Percentiles rank a stretch among this genome's conserved stretches.
Evolutionary conservation across 352 stramenopile genomes (phyloP).

Genomic region (Pythium brassicae): DNA sequence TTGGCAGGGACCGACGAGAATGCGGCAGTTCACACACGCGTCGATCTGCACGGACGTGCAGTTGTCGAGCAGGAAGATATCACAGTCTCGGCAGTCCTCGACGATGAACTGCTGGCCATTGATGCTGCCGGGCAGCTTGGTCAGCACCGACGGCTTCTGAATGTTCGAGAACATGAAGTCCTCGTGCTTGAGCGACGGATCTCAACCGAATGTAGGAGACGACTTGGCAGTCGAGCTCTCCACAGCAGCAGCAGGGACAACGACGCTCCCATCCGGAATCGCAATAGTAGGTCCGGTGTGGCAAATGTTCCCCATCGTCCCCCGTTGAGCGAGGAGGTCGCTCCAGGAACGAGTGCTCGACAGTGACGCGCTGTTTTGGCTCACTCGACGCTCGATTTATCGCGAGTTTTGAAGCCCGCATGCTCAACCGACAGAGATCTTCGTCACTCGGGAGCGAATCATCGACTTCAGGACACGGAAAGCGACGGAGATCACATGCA

Average conservation of each 20-base stretch:
- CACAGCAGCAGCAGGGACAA: not conserved
- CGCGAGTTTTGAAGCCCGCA: no score
- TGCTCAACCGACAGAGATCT: no score
- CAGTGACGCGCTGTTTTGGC: no score
- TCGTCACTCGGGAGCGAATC: no score
- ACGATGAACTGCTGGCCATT: conserved; percentile 81
- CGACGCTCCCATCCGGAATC: not conserved
- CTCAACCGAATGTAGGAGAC: conserved; percentile 45
- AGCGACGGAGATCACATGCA: no score
- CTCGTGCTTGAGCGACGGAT: conserved; percentile 61
- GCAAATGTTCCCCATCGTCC: conserved; percentile 58
- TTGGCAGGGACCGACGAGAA: conserved; percentile 64
- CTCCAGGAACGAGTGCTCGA: no score
- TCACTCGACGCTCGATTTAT: no score
- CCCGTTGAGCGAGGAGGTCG: not conserved
- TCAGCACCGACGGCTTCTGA: conserved; percentile 30
- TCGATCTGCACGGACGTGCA: conserved; percentile 79
- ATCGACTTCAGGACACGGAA: no score
- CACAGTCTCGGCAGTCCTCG: conserved; percentile 63
- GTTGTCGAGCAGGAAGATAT: conserved; percentile 76
- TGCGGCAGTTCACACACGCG: conserved; percentile 60
- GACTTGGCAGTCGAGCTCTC: conserved; percentile 4
- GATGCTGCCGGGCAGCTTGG: conserved; percentile 56
- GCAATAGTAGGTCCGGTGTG: conserved; percentile 29
- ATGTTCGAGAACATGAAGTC: conserved; percentile 65